Conservation (phyloP, 176 grass and related monocot genomes). For the Hordeum marinum region DNA sequence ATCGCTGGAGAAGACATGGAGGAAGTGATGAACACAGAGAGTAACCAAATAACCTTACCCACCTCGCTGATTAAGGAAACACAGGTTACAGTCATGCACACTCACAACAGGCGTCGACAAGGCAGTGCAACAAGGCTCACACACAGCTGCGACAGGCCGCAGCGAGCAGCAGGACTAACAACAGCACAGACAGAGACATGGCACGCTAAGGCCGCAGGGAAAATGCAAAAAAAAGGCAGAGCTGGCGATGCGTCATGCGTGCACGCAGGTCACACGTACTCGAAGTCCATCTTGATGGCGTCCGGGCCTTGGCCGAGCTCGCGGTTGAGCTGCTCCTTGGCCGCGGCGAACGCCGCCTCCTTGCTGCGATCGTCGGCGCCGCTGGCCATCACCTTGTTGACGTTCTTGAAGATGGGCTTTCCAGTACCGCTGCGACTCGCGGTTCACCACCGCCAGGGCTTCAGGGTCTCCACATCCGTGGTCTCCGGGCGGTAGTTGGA, state of each 20-base stretch:
- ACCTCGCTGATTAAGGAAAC: neutral
- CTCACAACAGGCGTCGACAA: no score
- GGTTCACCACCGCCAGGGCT: neutral
- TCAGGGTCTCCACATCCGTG: no score
- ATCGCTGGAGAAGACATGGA: neutral
- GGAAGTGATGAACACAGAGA: no score
- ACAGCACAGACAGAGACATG: neutral
- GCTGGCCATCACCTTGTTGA: neutral
- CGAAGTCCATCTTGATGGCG: neutral
- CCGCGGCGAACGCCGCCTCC: neutral
- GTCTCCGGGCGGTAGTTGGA: no score
- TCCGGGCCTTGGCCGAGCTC: neutral
- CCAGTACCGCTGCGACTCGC: neutral
- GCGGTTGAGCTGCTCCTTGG: neutral
- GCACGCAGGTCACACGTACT: neutral
- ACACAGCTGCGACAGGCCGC: neutral
- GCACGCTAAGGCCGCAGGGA: neutral
- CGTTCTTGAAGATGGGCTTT: neutral
- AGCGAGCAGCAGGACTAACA: neutral
- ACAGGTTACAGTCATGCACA: neutral
- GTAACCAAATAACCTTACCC: no score
- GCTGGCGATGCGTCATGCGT: neutral
- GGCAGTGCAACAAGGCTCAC: no score
- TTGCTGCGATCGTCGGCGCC: neutral
- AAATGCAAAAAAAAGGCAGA: neutral